Evolutionary conservation across 2,329 filamentous ascomycete species (phyloP).

Genomic region (Ophiocordyceps camponoti-leonardi): DNA sequence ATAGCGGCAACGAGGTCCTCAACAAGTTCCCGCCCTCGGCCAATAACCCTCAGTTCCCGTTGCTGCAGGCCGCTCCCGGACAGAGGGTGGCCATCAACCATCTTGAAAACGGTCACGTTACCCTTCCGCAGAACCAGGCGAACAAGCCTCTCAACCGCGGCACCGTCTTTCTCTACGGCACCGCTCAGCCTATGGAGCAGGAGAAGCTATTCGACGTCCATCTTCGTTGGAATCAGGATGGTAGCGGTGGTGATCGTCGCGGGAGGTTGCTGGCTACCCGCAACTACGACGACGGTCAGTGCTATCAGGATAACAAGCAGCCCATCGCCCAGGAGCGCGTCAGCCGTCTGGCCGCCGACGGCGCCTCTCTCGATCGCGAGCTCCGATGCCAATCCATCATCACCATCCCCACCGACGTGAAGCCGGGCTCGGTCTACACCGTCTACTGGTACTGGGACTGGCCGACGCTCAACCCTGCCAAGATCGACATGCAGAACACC

Average conservation of each 20-base stretch:
- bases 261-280: slow-evolving; percentile 62
- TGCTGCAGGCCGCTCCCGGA: slow-evolving; percentile 41
- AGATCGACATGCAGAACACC: slow-evolving; percentile 20
- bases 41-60: slow-evolving; percentile 34
- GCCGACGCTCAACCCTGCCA: slow-evolving; percentile 39
- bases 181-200: slow-evolving; percentile 33
- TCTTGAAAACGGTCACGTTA: slow-evolving; percentile 64
- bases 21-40: slow-evolving; percentile 17
- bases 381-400: slow-evolving; percentile 73
- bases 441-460: slow-evolving; percentile 98
- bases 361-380: slow-evolving; percentile 36
- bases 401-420: slow-evolving; percentile 49
- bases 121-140: slow-evolving; percentile 33
- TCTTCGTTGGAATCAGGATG: slow-evolving; percentile 59
- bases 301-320: slow-evolving; percentile 59
- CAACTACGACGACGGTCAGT: slow-evolving; percentile 80
- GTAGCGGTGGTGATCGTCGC: slow-evolving; percentile 62
- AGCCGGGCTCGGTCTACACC: slow-evolving; percentile 51
- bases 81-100: slow-evolving; percentile 51
- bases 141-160: slow-evolving; percentile 50
- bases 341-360: slow-evolving; percentile 32
- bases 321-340: slow-evolving; percentile 42
- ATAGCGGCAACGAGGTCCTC: slow-evolving; percentile 40
- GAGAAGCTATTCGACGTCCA: slow-evolving; percentile 48
- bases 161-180: slow-evolving; percentile 61